Base-by-base conservation (phyloP, 116 monocot species). In the Papilionanthe hybrid region DNA sequence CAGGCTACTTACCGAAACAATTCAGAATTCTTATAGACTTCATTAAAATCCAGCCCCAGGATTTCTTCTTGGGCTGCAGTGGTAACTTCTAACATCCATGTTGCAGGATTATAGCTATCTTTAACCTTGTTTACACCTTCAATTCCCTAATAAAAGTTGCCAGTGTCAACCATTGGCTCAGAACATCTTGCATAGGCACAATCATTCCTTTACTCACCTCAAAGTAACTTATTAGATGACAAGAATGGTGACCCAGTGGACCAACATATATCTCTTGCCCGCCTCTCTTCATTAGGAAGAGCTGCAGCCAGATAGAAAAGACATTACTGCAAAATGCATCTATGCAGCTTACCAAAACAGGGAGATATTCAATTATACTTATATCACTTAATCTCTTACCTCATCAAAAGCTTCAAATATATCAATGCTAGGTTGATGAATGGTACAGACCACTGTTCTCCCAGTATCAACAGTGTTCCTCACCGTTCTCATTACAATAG, bases 351-450 rank as follows among this genome's bases (percentile, higher is more conserved):
- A 6, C 37, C 28, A 1, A 20, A 43, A 22, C 18, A 18, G 11
- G 3, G 9, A 44, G 27, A 77, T 37, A 19, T 43, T 43, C 18
- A 29, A 42, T 42, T 15, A 73, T 45, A 22, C 32, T 69, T 17
- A 32, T 37, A 30, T 9, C 29, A 29, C 1, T 13, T 53, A 60
- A 45, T 50, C 23, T 75, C 74, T 85, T 73, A 89, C 86, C 88
- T 89, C 88, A 77, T 89, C 88, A 80, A 89, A 89, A 17, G 88
- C 85, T 86, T 89, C 86, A 81, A 89, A 86, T 25, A 89, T 89
- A 22, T 89, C 88, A 65, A 86, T 89, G 75, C 88, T 89, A 37
- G 88, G 88, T 27, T 89, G 88, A 81, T 89, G 88, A 83, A 89
- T 86, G 1, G 88, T 89, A 63, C 88, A 88, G 32, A 88, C 88